Evolutionary conservation across 2,329 filamentous ascomycete genomes (phyloP), one percentile per base, ranked within the genome.

Genomic region (Neurospora crassa): DNA sequence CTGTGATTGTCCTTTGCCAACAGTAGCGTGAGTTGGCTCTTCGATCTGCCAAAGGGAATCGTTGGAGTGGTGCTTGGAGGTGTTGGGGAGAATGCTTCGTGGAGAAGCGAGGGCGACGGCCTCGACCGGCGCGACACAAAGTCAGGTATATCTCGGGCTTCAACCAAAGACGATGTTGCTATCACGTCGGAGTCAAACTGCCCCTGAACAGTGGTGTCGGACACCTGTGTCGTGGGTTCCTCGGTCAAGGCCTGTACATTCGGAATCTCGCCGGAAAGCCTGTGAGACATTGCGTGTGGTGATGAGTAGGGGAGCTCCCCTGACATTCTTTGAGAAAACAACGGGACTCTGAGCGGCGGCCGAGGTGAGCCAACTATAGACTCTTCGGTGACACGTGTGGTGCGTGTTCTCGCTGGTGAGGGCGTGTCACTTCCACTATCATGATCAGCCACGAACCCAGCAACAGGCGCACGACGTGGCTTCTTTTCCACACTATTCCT

Each of bases 21-120:
- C 1, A 90, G 80, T 4, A 90, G 79, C 11, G 85, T 86, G 40
- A 90, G 80, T 76, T 90, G 87, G 75, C 87, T 89, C 78, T 85
- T 88, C n/a, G 87, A 86, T 71, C 87, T 82, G n/a, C 82, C 86
- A 68, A 89, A 79, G 4, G 84, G 85, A 8, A 87, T 81, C 16
- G 79, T 79, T 37, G 83, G 79, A 16, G 81, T 79, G 12, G 81
- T 78, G 63, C 81, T 85, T 5, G 85, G 85, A 70, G 82, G 83
- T 0, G 86, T 88, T 34, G 86, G 86, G 5, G 81, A 82, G 71
- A 87, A 83, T 29, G 80, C 74, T 10, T 76, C 72, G 40, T 81
- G 76, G n/a, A 79, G 77, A 18, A 78, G 76, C 37, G 81, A 80
- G 53, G 75, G 73, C 10, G 75, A 76, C 37, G 73, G 71, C 37